Evolutionary conservation across 2,329 filamentous ascomycete genomes (phyloP).

Genomic region (Cladophialophora exuberans): DNA sequence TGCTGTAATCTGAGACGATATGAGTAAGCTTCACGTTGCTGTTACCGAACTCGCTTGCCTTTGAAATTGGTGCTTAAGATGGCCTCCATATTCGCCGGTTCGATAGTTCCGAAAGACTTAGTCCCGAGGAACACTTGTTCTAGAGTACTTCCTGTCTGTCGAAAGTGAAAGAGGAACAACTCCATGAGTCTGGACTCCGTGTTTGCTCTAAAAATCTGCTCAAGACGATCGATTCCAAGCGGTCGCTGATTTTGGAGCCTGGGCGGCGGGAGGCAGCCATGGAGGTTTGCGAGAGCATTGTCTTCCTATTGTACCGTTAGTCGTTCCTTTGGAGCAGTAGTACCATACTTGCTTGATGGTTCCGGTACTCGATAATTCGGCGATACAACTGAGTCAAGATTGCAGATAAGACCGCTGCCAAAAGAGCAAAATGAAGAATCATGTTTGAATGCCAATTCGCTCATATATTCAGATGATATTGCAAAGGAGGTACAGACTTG

Average conservation of each 20-base stretch:
- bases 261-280: slow-evolving; percentile 27
- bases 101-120: slow-evolving; percentile 30
- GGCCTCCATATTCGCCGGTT: slow-evolving; percentile 32
- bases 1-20: slow-evolving; percentile 36
- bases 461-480: too few species aligned
- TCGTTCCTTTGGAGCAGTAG: neutral
- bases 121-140: slow-evolving; percentile 40
- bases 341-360: neutral
- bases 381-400: neutral
- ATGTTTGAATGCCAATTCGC: too few species aligned
- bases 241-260: slow-evolving; percentile 33
- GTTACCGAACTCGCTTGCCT: neutral
- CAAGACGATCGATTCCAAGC: slow-evolving; percentile 36
- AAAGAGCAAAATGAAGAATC: neutral
- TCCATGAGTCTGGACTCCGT: slow-evolving; percentile 39
- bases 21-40: neutral
- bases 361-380: neutral
- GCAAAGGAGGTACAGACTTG: too few species aligned
- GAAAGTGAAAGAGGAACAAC: slow-evolving; percentile 39
- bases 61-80: slow-evolving; percentile 19
- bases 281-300: neutral
- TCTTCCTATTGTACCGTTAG: neutral
- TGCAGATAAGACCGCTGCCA: neutral
- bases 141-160: slow-evolving; percentile 33
- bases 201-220: slow-evolving; percentile 40